Percentiles rank a stretch among this genome's conserved stretches.
phyloP scores from a whole-genome alignment of 768 basidiomycete species.

The Floccularia luteovirens region DNA sequence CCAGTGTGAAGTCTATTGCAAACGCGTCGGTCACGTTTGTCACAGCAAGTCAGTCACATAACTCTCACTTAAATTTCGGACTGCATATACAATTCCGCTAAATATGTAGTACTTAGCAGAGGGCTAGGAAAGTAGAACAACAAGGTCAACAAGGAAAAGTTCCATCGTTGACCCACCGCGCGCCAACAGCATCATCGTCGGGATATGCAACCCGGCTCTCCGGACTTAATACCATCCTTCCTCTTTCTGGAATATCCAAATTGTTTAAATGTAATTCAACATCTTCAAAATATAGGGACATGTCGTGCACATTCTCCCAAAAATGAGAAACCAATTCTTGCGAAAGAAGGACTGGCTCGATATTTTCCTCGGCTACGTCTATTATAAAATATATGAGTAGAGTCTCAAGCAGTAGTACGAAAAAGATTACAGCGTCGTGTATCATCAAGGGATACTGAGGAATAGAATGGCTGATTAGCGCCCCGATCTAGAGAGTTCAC shows the following conservation, averaged over 20 bases:
- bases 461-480: slow-evolving; percentile 44
- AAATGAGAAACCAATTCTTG: slow-evolving; percentile 12
- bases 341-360: slow-evolving; percentile 9
- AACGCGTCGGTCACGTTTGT: no score
- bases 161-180: slow-evolving; percentile 23
- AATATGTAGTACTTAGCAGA: no score
- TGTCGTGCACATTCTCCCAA: slow-evolving; percentile 2
- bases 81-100: no score
- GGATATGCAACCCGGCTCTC: slow-evolving; percentile 36
- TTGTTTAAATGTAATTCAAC: neutral
- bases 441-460: slow-evolving; percentile 23
- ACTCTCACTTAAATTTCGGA: no score
- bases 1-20: no score
- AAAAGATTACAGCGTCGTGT: slow-evolving; percentile 26
- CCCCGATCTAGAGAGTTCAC: slow-evolving; percentile 31
- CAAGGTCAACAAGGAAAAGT: no score
- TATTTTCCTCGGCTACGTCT: slow-evolving; percentile 30
- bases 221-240: slow-evolving; percentile 30
- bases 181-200: slow-evolving; percentile 32
- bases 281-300: slow-evolving; percentile 10
- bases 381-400: neutral
- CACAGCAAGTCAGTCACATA: no score
- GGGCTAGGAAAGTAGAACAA: no score
- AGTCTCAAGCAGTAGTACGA: neutral
- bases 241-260: slow-evolving; percentile 14